Evolutionary conservation across 2,329 filamentous ascomycete species (phyloP), one percentile per base, ranked within the genome.

Genomic region (Fusarium torreyae): DNA sequence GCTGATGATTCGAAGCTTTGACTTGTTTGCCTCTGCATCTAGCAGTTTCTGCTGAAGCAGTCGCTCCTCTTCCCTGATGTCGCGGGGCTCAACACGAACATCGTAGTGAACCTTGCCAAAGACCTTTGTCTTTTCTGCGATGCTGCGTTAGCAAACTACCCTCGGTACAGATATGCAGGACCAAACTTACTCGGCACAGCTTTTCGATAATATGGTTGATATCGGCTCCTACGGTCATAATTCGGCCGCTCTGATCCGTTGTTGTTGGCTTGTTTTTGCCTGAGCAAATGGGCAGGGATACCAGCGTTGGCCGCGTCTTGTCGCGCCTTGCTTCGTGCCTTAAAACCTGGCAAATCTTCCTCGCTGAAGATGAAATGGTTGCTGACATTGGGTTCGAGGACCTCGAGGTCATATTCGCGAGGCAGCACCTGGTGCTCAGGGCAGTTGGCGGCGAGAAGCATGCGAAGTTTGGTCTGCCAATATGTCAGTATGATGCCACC

Each of bases 331-430:
- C 87, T 87, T 77, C 78, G 77, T 17, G 77, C 78, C 71, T 81
- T 81, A 74, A 78, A 81, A 17, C 78, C 75, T 1, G 94, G 92
- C 22, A 97, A 86, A 75, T 98, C 94, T 78, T 97, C 94, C 81
- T 99, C 96, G 40, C 92, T 94, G 77, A 99, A 99, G 58, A 98
- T 85, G 77, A 92, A 97, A 20, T 94, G 96, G 80, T 97, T 98
- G 75, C 88, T 89, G 34, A 95, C 89, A n/a, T 87, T 78, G 56
- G 79, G 75, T 50, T 85, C 84, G 57, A 81, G 90, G 46, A 94
- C 85, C 46, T 94, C 90, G 60, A 98, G 83, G 70, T 93, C 88
- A 81, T 98, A 99, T 76, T 97, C 94, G 76, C 93, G 93, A 13
- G 94, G 94, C n/a, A 98, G 85, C 7, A 86, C 82, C 71, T 91